phyloP scores from a whole-genome alignment of 805 yeast genomes.

The Metschnikowia arizonensis region DNA sequence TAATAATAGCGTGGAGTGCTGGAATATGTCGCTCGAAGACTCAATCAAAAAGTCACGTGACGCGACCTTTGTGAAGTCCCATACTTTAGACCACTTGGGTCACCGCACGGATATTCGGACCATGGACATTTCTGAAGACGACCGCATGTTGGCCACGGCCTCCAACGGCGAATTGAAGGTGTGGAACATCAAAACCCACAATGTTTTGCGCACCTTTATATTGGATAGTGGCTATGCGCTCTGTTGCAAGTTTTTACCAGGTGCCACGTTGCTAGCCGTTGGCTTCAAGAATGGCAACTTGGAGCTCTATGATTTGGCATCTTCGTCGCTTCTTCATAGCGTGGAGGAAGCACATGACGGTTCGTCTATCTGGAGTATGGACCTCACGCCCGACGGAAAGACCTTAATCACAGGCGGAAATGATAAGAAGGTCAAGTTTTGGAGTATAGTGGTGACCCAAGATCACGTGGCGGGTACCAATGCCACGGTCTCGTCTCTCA shows the following conservation, averaged over 20 bases:
- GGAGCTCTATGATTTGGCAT: slow-evolving; percentile 80
- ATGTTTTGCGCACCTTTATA: slow-evolving; percentile 74
- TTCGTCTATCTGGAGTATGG: slow-evolving; percentile 83
- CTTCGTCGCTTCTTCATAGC: slow-evolving; percentile 67
- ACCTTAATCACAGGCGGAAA: slow-evolving; percentile 88
- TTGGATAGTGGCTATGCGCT: slow-evolving; percentile 81
- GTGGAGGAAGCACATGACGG: slow-evolving; percentile 64
- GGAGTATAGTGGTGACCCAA: slow-evolving; percentile 73
- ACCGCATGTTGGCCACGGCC: slow-evolving; percentile 78
- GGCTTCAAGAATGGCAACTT: slow-evolving; percentile 87
- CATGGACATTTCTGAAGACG: slow-evolving; percentile 76
- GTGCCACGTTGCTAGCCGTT: slow-evolving; percentile 79
- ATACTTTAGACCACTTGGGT: slow-evolving; percentile 70
- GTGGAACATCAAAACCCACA: slow-evolving; percentile 73
- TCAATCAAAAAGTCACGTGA: slow-evolving; percentile 43
- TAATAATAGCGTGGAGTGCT: slow-evolving; percentile 72
- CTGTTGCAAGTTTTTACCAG: slow-evolving; percentile 79
- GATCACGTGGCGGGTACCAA: slow-evolving; percentile 69
- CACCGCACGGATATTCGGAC: slow-evolving; percentile 89
- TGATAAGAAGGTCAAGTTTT: slow-evolving; percentile 83
- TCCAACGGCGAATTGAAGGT: slow-evolving; percentile 85
- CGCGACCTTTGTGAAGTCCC: slow-evolving; percentile 41
- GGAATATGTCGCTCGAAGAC: slow-evolving; percentile 55
- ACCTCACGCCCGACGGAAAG: slow-evolving; percentile 80
- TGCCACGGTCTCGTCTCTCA: slow-evolving; percentile 48